Evolutionary conservation across 2,329 filamentous ascomycete species (phyloP), one percentile per base, ranked within the genome.

Genomic region (Microascus cirrosus): DNA sequence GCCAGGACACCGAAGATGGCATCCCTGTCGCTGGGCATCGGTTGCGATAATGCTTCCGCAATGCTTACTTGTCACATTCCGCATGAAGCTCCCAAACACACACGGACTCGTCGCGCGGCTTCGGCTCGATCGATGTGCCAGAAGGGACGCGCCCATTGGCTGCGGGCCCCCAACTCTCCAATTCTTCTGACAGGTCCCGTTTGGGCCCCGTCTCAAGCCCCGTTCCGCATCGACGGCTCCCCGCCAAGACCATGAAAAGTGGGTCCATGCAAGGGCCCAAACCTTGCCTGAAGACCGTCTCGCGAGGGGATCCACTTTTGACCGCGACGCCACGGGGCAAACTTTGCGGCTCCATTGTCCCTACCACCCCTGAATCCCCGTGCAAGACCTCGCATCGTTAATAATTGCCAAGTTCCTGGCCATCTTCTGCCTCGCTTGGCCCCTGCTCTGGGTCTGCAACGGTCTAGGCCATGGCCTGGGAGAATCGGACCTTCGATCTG

Each of bases 121-220:
- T 8, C 13, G 45, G 45, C 22, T 50, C 18, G 20, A 11, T 50
- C 45, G 36, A 42, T 42, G 36, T n/a, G 20, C 22, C 45, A 12
- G 20, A 22, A 58, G 45, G 45, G 58, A 58, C 39, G 53, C 57
- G 45, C 25, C 45, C 53, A 58, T 59, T 59, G 53, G 57, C 52
- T 36, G 52, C 25, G 32, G 39, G 39, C 22, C 11, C 39, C 42
- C 34, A 48, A 45, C 55, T 56, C 58, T 3, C 18, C 20, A n/a
- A 53, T 55, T 55, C 54, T 62, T 64, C 65, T 63, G 62, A 69
- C 66, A 64, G 61, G 56, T 60, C 59, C 59, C 60, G 66, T 68
- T 65, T 63, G 66, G 65, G 60, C 59, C 59, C 52, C 61, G 67
- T 69, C 66, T 69, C 67, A 68, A 32, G 4, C 25, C 60, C 58